These are phyloP conservation scores for Boechera divaricarpa DNA, from an alignment of 345 rosid genomes.

Conservation along the genomic window DNA sequence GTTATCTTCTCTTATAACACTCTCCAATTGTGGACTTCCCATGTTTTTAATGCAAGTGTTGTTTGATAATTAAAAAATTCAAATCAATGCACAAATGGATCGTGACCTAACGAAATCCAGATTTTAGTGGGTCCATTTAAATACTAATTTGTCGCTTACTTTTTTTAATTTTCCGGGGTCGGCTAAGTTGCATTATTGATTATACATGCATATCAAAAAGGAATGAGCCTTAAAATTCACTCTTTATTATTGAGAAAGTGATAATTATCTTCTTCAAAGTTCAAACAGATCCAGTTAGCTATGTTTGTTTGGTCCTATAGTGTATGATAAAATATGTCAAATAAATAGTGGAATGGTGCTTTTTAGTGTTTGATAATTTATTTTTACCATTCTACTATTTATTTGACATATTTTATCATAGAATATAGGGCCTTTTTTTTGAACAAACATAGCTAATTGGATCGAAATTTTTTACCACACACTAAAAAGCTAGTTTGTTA, in stretches of 20 bases:
- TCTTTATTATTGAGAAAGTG: neutral
- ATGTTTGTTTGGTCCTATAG: neutral
- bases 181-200: constrained; percentile 20
- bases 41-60: constrained; percentile 36
- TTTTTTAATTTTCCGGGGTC: constrained; percentile 10
- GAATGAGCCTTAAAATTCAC: constrained; percentile 13
- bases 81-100: constrained; percentile 23
- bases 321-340: neutral
- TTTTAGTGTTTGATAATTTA: too few relatives aligned
- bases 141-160: constrained; percentile 27
- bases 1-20: neutral
- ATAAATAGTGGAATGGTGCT: neutral
- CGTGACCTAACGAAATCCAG: constrained; percentile 37
- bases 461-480: too few relatives aligned
- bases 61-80: constrained; percentile 17
- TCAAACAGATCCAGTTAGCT: constrained; percentile 3
- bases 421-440: too few relatives aligned
- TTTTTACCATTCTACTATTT: too few relatives aligned
- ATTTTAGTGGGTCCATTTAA: constrained; percentile 27
- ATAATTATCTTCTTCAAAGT: constrained; percentile 12
- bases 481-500: too few relatives aligned
- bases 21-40: constrained; percentile 9
- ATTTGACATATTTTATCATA: too few relatives aligned
- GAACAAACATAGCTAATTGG: too few relatives aligned
- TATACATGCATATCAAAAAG: constrained; percentile 11